A percentile compares a stretch with the other conserved stretches of the same genome.
Conservation (phyloP, 2,329 filamentous ascomycete species). For the Curvularia verruculosa region DNA sequence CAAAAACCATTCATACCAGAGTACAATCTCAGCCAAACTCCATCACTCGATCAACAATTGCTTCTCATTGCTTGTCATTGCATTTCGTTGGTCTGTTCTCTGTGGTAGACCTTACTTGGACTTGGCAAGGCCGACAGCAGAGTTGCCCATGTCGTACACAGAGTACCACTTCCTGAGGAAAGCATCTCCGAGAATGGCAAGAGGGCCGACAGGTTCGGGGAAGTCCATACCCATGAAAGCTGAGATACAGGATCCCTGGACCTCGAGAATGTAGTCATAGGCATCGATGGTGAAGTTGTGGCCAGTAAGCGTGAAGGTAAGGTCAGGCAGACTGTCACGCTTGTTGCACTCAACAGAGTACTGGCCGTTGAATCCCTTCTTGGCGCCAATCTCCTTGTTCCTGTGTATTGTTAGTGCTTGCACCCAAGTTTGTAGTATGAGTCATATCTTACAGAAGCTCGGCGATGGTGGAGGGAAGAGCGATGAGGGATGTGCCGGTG, state of each 20-base stretch:
- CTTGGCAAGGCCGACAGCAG: conserved; percentile 86
- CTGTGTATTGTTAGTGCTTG: conserved; percentile 41
- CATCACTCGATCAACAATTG: conserved; percentile 7
- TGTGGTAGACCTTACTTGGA: conserved; percentile 63
- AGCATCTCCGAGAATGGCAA: conserved; percentile 91
- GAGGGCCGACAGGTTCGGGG: conserved; percentile 83
- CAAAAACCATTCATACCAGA: conserved; percentile 21
- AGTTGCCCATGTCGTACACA: conserved; percentile 91
- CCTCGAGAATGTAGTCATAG: conserved; percentile 94
- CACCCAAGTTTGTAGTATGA: background rate
- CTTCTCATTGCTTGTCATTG: conserved; percentile 11
- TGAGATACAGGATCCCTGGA: conserved; percentile 94
- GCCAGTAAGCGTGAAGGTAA: conserved; percentile 88
- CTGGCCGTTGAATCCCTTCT: conserved; percentile 97
- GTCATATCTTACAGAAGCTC: conserved; percentile 73
- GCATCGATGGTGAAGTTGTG: conserved; percentile 90
- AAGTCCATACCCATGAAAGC: conserved; percentile 94
- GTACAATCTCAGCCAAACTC: conserved; percentile 33
- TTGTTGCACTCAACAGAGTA: conserved; percentile 91
- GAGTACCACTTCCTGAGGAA: conserved; percentile 88
- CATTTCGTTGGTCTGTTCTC: conserved; percentile 5
- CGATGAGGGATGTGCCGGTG: conserved; percentile 97
- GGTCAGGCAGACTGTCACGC: conserved; percentile 82
- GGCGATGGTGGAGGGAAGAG: conserved; percentile 86
- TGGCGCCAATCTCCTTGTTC: conserved; percentile 96